Percentiles rank a stretch among this genome's conserved stretches.
Conservation (phyloP, 1,284 basidiomycete genomes). For the Macrocystidia cucumis region DNA sequence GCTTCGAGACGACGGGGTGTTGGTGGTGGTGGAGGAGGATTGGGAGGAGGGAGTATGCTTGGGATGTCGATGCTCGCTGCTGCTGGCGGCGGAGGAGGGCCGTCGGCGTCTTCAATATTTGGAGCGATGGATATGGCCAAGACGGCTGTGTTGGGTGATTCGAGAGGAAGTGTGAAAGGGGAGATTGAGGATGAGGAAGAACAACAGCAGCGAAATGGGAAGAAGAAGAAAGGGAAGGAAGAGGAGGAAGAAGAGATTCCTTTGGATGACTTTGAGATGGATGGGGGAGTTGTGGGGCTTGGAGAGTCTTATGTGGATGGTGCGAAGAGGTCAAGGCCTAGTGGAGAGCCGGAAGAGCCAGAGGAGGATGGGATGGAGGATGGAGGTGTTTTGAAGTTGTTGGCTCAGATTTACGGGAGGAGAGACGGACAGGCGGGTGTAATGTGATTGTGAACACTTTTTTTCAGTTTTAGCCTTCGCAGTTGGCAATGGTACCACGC, state of each 20-base stretch:
- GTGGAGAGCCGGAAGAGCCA: slow-evolving; percentile 32
- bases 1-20: slow-evolving; percentile 37
- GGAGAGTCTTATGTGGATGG: slow-evolving; percentile 73
- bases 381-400: slow-evolving; percentile 65
- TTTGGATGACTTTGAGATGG: slow-evolving; percentile 38
- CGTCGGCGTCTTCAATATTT: slow-evolving; percentile 37
- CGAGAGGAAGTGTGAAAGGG: slow-evolving; percentile 44
- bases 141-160: slow-evolving; percentile 66
- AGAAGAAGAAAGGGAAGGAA: slow-evolving; percentile 10
- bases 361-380: slow-evolving; percentile 53
- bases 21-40: slow-evolving; percentile 7
- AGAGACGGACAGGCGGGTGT: slow-evolving; percentile 46
- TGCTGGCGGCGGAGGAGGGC: slow-evolving; percentile 13
- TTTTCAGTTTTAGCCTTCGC: too few relatives aligned
- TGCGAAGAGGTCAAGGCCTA: slow-evolving; percentile 28
- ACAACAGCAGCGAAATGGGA: slow-evolving; percentile 6
- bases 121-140: slow-evolving; percentile 47
- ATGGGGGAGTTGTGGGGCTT: slow-evolving; percentile 49
- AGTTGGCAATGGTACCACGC: too few relatives aligned
- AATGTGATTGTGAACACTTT: slow-evolving; percentile 14
- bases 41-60: slow-evolving; percentile 29
- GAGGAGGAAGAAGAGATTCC: slow-evolving; percentile 20
- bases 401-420: slow-evolving; percentile 73
- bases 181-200: not conserved
- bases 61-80: slow-evolving; percentile 30